These are phyloP conservation scores for Gastroboletus turbinatus DNA, from an alignment of 1,284 basidiomycete genomes.

Conservation along the genomic window DNA sequence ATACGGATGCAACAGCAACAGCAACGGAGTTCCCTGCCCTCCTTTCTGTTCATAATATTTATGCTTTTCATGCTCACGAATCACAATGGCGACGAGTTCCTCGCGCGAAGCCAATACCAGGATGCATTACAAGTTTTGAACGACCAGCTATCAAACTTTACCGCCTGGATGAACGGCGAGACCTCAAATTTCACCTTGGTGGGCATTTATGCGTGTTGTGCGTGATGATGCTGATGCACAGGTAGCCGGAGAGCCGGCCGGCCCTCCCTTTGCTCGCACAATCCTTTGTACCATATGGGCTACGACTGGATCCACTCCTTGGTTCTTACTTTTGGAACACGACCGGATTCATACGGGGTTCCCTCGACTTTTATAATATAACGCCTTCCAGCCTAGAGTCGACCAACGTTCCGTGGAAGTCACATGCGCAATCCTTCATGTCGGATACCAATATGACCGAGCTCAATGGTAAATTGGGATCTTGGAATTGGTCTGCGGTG, in stretches of 20 bases:
- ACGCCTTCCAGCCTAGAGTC: constrained; percentile 44
- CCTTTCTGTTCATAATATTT: constrained; percentile 71
- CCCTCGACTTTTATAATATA: constrained; percentile 62
- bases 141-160: constrained; percentile 66
- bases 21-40: constrained; percentile 47
- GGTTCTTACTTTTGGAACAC: constrained; percentile 72
- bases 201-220: constrained; percentile 26
- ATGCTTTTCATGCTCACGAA: constrained; percentile 76
- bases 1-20: constrained; percentile 19
- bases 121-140: constrained; percentile 57
- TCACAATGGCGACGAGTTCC: constrained; percentile 62
- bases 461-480: constrained; percentile 45
- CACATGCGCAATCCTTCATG: constrained; percentile 50
- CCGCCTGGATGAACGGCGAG: constrained; percentile 72
- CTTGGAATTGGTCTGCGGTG: constrained; percentile 70
- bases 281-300: constrained; percentile 48
- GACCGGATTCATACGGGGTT: constrained; percentile 73
- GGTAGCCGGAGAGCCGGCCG: constrained; percentile 52
- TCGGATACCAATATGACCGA: constrained; percentile 51
- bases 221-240: constrained; percentile 1
- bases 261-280: constrained; percentile 50
- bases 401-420: constrained; percentile 46
- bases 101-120: constrained; percentile 60
- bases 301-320: constrained; percentile 42
- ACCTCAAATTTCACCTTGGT: constrained; percentile 68